Evolutionary conservation across 2,329 filamentous ascomycete species (phyloP).

Genomic region (Microcera coccophila): DNA sequence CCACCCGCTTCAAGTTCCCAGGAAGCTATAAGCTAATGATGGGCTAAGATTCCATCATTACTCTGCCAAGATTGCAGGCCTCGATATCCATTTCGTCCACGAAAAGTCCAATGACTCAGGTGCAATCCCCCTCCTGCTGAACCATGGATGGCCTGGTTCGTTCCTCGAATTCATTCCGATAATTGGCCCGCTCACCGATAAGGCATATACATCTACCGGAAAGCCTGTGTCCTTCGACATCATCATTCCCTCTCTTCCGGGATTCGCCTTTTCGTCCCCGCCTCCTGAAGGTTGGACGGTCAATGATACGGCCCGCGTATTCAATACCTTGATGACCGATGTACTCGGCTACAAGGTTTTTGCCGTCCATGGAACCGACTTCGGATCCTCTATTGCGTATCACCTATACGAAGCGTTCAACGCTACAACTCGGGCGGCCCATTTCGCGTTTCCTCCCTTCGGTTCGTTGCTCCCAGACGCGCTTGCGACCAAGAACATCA

Average conservation of each 20-base stretch:
- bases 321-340: constrained; percentile 35
- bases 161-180: too few relatives aligned
- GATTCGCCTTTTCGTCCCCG: constrained; percentile 34
- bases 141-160: too few relatives aligned
- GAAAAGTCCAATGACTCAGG: too few relatives aligned
- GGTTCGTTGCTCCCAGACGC: constrained; percentile 4
- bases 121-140: too few relatives aligned
- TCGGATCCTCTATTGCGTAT: constrained; percentile 10
- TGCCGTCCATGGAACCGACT: constrained; percentile 18
- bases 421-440: constrained; percentile 9
- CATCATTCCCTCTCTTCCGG: constrained; percentile 36
- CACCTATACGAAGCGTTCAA: constrained; percentile 12
- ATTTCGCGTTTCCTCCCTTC: constrained; percentile 15
- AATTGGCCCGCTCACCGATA: too few relatives aligned
- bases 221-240: constrained; percentile 13
- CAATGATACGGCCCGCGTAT: constrained; percentile 34
- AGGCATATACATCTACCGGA: too few relatives aligned
- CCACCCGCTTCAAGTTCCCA: not conserved
- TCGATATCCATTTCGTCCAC: too few relatives aligned
- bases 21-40: too few relatives aligned
- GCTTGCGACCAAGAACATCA: constrained; percentile 7
- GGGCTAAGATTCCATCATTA: too few relatives aligned
- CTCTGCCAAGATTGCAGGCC: too few relatives aligned
- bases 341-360: constrained; percentile 34
- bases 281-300: constrained; percentile 32